Conservation (phyloP, 176 grass and related monocot genomes). For the Musa beccarii region DNA sequence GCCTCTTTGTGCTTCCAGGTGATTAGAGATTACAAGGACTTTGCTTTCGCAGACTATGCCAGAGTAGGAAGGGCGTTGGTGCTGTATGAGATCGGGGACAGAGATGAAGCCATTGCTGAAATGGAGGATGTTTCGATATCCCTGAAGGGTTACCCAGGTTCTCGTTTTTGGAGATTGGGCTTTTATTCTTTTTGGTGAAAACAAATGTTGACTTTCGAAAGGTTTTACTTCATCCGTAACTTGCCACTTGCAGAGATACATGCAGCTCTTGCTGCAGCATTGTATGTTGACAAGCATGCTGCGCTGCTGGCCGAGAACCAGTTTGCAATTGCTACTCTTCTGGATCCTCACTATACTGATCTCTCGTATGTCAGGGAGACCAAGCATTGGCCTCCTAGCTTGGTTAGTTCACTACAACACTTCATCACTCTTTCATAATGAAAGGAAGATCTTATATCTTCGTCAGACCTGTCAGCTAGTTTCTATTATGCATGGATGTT, state of each 20-base stretch:
- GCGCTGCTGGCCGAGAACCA: slow-evolving; percentile 81
- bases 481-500: not conserved
- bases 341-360: slow-evolving; percentile 92
- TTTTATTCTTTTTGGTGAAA: not conserved
- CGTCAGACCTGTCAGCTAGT: too few species aligned
- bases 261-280: slow-evolving; percentile 85
- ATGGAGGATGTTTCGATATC: slow-evolving; percentile 98
- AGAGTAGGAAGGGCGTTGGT: slow-evolving; percentile 82
- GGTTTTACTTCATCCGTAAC: not conserved
- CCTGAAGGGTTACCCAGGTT: slow-evolving; percentile 83
- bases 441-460: not conserved
- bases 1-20: slow-evolving; percentile 19
- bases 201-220: not conserved
- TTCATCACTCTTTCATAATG: slow-evolving; percentile 71
- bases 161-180: not conserved
- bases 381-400: slow-evolving; percentile 95
- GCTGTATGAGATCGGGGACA: slow-evolving; percentile 89
- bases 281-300: slow-evolving; percentile 86
- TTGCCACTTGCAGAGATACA: slow-evolving; percentile 52
- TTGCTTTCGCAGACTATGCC: slow-evolving; percentile 76
- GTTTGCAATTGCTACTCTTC: slow-evolving; percentile 92
- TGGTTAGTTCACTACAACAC: slow-evolving; percentile 56
- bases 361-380: slow-evolving; percentile 80
- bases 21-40: slow-evolving; percentile 58
- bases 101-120: slow-evolving; percentile 80